phyloP scores from a whole-genome alignment of 2,329 filamentous ascomycete species.

The Epichloe elymi region DNA sequence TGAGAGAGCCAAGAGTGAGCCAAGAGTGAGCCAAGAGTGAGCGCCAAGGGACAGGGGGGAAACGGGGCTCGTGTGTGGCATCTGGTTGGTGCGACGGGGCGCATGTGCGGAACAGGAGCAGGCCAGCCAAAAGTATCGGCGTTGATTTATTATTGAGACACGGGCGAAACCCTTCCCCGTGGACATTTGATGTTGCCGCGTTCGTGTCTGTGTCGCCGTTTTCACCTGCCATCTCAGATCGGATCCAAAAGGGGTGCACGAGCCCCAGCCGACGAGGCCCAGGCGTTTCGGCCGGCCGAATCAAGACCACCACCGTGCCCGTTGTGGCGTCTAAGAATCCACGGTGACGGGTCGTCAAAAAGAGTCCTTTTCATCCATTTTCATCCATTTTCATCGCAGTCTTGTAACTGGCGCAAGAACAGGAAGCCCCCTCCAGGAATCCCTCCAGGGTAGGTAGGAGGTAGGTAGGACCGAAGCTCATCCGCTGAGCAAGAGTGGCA shows the following conservation, averaged over 20 bases:
- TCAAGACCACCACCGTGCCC: background rate
- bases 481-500: no score
- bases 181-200: background rate
- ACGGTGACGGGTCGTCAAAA: background rate
- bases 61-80: background rate
- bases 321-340: background rate
- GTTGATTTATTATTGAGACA: background rate
- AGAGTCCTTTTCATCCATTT: no score
- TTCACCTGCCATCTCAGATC: background rate
- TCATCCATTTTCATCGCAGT: no score
- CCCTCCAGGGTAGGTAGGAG: no score
- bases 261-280: background rate
- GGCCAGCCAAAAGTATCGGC: background rate
- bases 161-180: conserved; percentile 1
- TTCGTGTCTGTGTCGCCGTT: no score
- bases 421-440: no score
- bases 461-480: no score
- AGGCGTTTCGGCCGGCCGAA: conserved; percentile 2
- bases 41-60: background rate
- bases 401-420: no score
- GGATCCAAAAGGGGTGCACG: background rate
- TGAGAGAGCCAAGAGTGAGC: background rate
- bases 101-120: no score
- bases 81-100: conserved; percentile 1
- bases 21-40: background rate